These are phyloP conservation scores for Cicer pinnatifidum DNA, from an alignment of 306 rosid genomes.

Conservation along the genomic window DNA sequence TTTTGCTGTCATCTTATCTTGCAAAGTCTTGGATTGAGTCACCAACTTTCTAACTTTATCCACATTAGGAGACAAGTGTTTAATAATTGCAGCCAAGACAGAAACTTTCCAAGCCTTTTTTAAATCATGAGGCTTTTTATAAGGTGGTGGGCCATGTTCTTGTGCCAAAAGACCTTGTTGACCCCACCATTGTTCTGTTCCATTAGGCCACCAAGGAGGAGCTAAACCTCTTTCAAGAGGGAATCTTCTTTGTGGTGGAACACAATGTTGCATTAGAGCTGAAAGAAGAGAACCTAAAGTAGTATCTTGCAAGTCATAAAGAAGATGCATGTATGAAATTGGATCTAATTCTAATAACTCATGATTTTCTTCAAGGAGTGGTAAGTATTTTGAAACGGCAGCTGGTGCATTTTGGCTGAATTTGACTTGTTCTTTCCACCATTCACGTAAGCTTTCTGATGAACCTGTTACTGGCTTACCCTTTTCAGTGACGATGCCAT, in stretches of 20 bases:
- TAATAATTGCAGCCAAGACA: conserved; percentile 59
- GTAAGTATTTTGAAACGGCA: conserved; percentile 45
- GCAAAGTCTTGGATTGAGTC: conserved; percentile 60
- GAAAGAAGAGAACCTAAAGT: conserved; percentile 70
- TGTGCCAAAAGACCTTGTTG: conserved; percentile 53
- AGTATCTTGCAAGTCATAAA: conserved; percentile 61
- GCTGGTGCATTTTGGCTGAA: conserved; percentile 52
- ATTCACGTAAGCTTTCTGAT: conserved; percentile 58
- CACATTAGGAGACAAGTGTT: conserved; percentile 63
- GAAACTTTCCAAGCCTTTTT: conserved; percentile 76
- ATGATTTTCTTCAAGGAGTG: conserved; percentile 20
- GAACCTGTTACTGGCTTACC: conserved; percentile 72
- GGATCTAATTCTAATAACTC: conserved; percentile 30
- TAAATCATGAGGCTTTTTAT: conserved; percentile 65
- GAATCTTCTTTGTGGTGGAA: conserved; percentile 62
- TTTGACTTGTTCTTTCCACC: conserved; percentile 63
- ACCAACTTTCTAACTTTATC: conserved; percentile 54
- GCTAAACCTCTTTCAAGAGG: conserved; percentile 65
- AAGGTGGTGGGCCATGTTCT: conserved; percentile 62
- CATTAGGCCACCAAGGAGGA: conserved; percentile 81
- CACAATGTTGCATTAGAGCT: conserved; percentile 64
- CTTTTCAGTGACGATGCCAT: conserved; percentile 65
- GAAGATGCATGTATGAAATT: conserved; percentile 54
- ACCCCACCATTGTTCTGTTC: conserved; percentile 70
- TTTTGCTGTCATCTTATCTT: conserved; percentile 65